A percentile compares a stretch with the other conserved stretches of the same genome.
These are phyloP conservation scores for Phytophthora citricola DNA, from an alignment of 352 stramenopile species.

Conservation along the genomic window DNA sequence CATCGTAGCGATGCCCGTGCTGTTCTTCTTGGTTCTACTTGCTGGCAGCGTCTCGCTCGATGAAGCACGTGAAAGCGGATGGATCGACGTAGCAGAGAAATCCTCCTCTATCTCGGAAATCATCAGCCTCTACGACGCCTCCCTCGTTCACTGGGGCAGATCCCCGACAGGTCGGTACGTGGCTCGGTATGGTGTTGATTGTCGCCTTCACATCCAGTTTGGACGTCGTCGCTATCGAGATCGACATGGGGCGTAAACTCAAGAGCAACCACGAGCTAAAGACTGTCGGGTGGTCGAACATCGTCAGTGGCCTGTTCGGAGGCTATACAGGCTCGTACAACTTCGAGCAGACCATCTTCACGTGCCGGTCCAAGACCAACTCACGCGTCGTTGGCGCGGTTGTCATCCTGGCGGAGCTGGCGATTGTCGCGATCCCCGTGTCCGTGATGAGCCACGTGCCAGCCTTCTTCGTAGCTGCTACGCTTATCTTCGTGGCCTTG, in stretches of 20 bases:
- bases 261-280: constrained; percentile 94
- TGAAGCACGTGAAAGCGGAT: constrained; percentile 90
- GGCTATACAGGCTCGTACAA: constrained; percentile 99
- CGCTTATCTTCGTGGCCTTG: constrained; percentile 96
- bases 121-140: constrained; percentile 90
- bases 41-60: constrained; percentile 77
- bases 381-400: constrained; percentile 89
- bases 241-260: constrained; percentile 93
- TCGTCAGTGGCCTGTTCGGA: constrained; percentile 93
- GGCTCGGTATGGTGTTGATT: constrained; percentile 96
- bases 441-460: constrained; percentile 95
- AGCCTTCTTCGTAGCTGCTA: constrained; percentile 96
- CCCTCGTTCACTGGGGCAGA: constrained; percentile 84
- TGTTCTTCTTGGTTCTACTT: constrained; percentile 93
- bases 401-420: constrained; percentile 87
- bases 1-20: constrained; percentile 85
- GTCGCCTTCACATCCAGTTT: constrained; percentile 96
- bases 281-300: constrained; percentile 96
- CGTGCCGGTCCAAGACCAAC: constrained; percentile 91
- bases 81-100: constrained; percentile 75
- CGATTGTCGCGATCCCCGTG: constrained; percentile 88
- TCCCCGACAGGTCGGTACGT: constrained; percentile 90
- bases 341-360: constrained; percentile 99
- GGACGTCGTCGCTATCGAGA: constrained; percentile 97
- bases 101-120: constrained; percentile 61